A percentile compares a stretch with the other conserved stretches of the same genome.
Conservation (phyloP, 1,139 yeast species). For the Taphrina wiesneri region DNA sequence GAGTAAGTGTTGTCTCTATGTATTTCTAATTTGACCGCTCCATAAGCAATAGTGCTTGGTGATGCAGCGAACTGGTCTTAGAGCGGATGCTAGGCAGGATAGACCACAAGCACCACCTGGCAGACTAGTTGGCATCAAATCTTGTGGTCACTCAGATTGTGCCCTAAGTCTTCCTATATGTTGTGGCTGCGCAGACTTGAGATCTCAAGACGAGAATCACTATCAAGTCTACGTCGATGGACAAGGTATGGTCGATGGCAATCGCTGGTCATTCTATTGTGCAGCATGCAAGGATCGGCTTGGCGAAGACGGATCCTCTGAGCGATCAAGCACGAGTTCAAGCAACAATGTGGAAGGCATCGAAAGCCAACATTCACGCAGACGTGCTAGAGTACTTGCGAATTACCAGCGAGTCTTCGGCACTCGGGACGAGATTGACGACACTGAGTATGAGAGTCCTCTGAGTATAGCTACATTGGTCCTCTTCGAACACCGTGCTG, state of each 20-base stretch:
- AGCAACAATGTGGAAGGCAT: background rate
- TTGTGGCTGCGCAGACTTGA: constrained; percentile 7
- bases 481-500: background rate
- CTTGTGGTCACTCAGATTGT: constrained; percentile 1
- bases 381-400: constrained; percentile 12
- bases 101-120: background rate
- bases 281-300: background rate
- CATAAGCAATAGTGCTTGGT: background rate
- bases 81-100: background rate
- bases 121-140: background rate
- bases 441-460: constrained; percentile 15
- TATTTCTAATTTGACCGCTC: no score
- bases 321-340: background rate
- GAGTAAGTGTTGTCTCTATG: no score
- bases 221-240: constrained; percentile 16
- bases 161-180: background rate
- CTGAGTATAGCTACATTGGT: background rate
- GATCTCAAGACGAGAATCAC: background rate
- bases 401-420: constrained; percentile 13
- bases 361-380: background rate
- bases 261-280: constrained; percentile 13
- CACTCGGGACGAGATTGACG: constrained; percentile 10
- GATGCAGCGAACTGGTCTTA: background rate
- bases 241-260: background rate
- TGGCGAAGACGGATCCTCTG: background rate